phyloP scores from a whole-genome alignment of 495 filamentous ascomycete genomes.

The Hypomontagnella monticulosa region DNA sequence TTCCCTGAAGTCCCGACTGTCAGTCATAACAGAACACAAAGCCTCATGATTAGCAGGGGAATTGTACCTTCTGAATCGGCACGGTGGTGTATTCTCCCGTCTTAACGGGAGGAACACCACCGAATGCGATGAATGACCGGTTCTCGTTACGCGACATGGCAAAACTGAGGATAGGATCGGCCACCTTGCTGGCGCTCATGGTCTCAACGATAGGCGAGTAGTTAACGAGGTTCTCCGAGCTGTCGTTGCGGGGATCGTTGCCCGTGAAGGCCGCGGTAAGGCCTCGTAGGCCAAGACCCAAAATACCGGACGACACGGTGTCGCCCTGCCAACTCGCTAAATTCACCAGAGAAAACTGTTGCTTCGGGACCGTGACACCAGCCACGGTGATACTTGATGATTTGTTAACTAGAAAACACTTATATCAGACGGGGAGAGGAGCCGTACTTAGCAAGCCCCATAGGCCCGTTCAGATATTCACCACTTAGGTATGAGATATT shows the following conservation, averaged over 20 bases:
- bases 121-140: slow-evolving; percentile 46
- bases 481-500: slow-evolving; percentile 66
- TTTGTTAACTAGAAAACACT: background rate
- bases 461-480: slow-evolving; percentile 60
- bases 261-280: slow-evolving; percentile 43
- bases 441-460: slow-evolving; percentile 60
- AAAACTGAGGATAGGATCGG: slow-evolving; percentile 43
- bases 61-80: slow-evolving; percentile 40
- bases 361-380: slow-evolving; percentile 58
- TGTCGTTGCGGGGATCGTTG: slow-evolving; percentile 34
- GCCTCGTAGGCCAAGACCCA: slow-evolving; percentile 66
- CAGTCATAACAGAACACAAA: background rate
- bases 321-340: slow-evolving; percentile 59
- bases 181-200: slow-evolving; percentile 36
- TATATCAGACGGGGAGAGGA: background rate
- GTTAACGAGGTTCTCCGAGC: slow-evolving; percentile 33
- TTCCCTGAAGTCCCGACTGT: slow-evolving; percentile 4
- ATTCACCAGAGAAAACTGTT: slow-evolving; percentile 63
- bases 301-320: slow-evolving; percentile 57
- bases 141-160: slow-evolving; percentile 44
- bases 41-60: background rate
- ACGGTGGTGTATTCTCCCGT: slow-evolving; percentile 39
- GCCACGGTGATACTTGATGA: slow-evolving; percentile 54
- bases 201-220: slow-evolving; percentile 45
- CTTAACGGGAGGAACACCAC: slow-evolving; percentile 46